Evolutionary conservation across 2,329 filamentous ascomycete genomes (phyloP), one percentile per base, ranked within the genome.

Genomic region (Botryotinia calthae): DNA sequence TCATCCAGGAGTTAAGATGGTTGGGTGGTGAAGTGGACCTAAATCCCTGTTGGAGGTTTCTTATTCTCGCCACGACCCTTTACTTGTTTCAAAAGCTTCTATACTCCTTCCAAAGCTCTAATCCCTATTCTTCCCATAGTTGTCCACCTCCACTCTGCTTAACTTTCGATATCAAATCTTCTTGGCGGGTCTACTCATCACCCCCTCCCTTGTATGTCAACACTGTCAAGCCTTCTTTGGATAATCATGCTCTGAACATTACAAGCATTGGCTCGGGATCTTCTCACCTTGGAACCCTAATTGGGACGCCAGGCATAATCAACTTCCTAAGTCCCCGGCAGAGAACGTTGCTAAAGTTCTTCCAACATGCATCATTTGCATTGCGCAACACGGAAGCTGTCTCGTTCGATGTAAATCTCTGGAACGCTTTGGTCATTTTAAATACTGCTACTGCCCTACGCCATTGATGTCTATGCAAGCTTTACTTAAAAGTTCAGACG

Each of bases 361-460:
- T 10, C 62, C 70, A 72, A 48, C 62, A 72, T 72, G 68, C 58
- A 70, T 70, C 68, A 63, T 63, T 75, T 58, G 73, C 69, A 65
- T 70, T 75, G 73, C 76, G 73, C 77, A 76, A 78, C 76, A 85
- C 84, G 80, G 82, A 82, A 83, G 81, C 80, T 78, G 83, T 86
- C 84, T 85, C 82, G 83, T 81, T 83, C 82, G 84, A 83, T 82
- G 82, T 81, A 82, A 84, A 83, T 85, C 81, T 81, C 81, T 81
- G 82, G 80, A 81, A 80, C 84, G 84, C 84, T 85, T 86, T 82
- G 82, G 81, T 80, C 75, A 75, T 78, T 79, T 79, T 78, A 77
- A 79, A 77, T 63, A 63, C 46, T 63, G 37, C 46, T 78, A 76
- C 74, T 78, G 75, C 72, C 74, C 74, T 74, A 75, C 74, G 74